Evolutionary conservation across 176 grass and related monocot species (phyloP), one percentile per base, ranked within the genome.

Genomic region (Cocos nucifera): DNA sequence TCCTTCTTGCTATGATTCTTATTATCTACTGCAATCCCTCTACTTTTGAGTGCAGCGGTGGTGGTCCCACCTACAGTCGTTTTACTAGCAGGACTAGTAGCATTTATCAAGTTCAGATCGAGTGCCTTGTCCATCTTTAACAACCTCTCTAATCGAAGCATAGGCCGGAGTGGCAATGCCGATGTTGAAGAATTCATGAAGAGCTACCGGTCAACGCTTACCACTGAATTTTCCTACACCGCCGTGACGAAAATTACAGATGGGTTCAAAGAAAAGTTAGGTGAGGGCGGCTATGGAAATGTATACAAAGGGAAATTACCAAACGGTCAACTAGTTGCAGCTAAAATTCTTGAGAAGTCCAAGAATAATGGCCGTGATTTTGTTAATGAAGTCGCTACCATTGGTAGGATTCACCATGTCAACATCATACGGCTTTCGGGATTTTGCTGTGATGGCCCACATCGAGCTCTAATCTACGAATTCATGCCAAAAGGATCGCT

Each of bases 251-350:
- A 52, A 65, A 53, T 65, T 50, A 28, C 50, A 53, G 6, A 20
- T 9, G 49, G 63, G 3, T 52, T 18, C 63, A 65, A 53, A 24
- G 63, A 65, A 18, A 27, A 65, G 63, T 22, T 65, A 2, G 63
- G 63, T 16, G 49, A 52, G 28, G 63, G 63, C 2, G 63, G 63
- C 7, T 65, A 65, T 17, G 63, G 63, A 7, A 27, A 4, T 4
- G 63, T 65, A 2, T 65, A 65, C 63, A 53, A 52, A 22, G 63
- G 63, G 22, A 53, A 65, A 16, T 50, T 65, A 10, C 63, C 15
- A 18, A 65, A 65, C 4, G 63, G 63, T 2, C 22, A 27, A 16
- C 16, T 17, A 50, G 63, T 65, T 16, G 63, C 63, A 16, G 63
- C 15, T 20, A 65, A 65, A 52, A 7, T 65, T 23, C n/a, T 65